Conservation (phyloP, 768 basidiomycete genomes). For the Tephrocybe rancida region DNA sequence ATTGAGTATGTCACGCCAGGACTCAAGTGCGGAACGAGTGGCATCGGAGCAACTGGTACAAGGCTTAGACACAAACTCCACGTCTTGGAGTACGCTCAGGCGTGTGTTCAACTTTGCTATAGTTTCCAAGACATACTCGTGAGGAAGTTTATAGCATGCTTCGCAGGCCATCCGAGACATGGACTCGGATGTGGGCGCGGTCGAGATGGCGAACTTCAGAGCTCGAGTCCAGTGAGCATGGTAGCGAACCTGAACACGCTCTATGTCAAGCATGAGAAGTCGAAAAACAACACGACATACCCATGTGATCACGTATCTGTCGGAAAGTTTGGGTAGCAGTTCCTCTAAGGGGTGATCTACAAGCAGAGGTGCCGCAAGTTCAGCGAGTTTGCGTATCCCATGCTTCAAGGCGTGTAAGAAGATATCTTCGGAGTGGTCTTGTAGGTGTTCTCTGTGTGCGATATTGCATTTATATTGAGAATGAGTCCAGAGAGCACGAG, state of each 20-base stretch:
- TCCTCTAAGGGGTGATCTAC: conserved; percentile 7
- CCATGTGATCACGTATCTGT: not conserved
- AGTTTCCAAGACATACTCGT: not conserved
- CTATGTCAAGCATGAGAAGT: not conserved
- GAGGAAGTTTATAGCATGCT: not conserved
- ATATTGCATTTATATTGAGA: not conserved
- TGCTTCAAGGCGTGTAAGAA: conserved; percentile 8
- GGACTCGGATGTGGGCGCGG: no score
- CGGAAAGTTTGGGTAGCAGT: not conserved
- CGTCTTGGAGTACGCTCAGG: not conserved
- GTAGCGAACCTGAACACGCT: not conserved
- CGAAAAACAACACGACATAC: not conserved
- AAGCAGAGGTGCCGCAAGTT: conserved; percentile 4
- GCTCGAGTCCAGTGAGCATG: conserved; percentile 2
- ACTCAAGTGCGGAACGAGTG: no score
- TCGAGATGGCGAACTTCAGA: not conserved
- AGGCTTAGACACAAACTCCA: not conserved
- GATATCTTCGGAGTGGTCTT: conserved; percentile 4
- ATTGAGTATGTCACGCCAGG: no score
- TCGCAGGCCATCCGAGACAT: not conserved
- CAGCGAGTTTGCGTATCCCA: not conserved
- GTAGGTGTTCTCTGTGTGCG: conserved; percentile 1
- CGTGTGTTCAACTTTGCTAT: not conserved
- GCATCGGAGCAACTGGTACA: not conserved
- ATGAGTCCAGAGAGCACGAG: no score